Evolutionary conservation across 2,329 filamentous ascomycete genomes (phyloP).

Genomic region (Uncinocarpus reesii): DNA sequence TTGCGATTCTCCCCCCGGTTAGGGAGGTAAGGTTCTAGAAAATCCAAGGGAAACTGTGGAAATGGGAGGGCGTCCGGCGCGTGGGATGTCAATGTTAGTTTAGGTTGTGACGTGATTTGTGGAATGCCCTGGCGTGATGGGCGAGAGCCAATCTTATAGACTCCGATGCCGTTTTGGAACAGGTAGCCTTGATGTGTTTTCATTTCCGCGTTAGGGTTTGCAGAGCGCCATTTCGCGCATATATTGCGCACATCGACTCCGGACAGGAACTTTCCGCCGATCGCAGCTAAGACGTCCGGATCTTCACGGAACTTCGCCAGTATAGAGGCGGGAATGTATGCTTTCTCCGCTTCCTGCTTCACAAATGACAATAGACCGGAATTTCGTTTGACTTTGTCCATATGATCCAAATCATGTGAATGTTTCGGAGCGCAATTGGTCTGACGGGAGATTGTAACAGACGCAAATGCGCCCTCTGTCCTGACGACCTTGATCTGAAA

Average conservation of each 20-base stretch:
- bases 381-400: conserved; percentile 41
- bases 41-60: conserved; percentile 35
- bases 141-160: conserved; percentile 25
- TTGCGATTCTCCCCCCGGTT: conserved; percentile 24
- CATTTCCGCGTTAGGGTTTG: conserved; percentile 36
- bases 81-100: conserved; percentile 12
- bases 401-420: conserved; percentile 40
- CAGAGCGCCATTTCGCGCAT: conserved; percentile 39
- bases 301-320: conserved; percentile 40
- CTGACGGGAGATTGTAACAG: conserved; percentile 35
- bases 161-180: conserved; percentile 36
- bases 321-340: conserved; percentile 41
- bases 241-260: conserved; percentile 41
- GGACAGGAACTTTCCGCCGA: conserved; percentile 39
- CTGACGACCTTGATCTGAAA: conserved; percentile 41
- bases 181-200: conserved; percentile 38
- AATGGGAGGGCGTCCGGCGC: conserved; percentile 38
- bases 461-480: conserved; percentile 36
- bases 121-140: conserved; percentile 12
- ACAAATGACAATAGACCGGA: conserved; percentile 41
- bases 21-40: conserved; percentile 46
- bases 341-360: conserved; percentile 37
- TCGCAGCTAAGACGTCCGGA: conserved; percentile 34
- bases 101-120: not conserved
- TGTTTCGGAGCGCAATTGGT: conserved; percentile 34